Conservation (phyloP, 257 asterid species). For the Gardenia jasminoides region DNA sequence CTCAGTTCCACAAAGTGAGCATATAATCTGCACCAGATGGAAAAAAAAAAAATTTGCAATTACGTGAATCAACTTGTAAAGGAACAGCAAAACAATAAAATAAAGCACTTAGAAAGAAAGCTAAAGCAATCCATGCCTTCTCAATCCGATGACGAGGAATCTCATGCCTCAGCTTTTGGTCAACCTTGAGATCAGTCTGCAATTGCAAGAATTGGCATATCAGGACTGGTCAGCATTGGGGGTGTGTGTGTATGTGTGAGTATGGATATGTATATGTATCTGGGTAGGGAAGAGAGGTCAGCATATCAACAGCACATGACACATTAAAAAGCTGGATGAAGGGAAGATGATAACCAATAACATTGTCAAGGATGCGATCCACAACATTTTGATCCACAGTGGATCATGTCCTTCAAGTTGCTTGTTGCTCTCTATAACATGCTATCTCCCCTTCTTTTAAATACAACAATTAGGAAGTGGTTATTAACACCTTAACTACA, state of each 20-base stretch:
- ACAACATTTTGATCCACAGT: not conserved
- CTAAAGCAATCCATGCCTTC: slow-evolving; percentile 37
- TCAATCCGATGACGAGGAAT: slow-evolving; percentile 72
- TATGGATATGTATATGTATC: no score
- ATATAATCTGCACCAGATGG: slow-evolving; percentile 55
- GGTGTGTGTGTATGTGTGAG: no score
- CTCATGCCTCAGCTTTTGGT: slow-evolving; percentile 70
- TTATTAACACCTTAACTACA: not conserved
- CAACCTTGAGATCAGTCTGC: slow-evolving; percentile 61
- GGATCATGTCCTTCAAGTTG: not conserved
- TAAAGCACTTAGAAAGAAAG: not conserved
- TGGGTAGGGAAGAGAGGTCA: no score
- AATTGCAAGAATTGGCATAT: not conserved
- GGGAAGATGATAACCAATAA: not conserved
- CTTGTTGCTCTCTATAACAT: no score
- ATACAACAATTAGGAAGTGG: not conserved
- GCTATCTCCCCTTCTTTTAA: not conserved
- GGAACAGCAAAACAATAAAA: not conserved
- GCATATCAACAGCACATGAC: not conserved
- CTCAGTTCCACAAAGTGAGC: slow-evolving; percentile 81
- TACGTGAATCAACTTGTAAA: not conserved
- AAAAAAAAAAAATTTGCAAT: slow-evolving; percentile 11
- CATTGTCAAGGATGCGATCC: not conserved
- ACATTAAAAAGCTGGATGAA: not conserved
- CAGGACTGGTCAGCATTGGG: slow-evolving; percentile 2